phyloP scores from a whole-genome alignment of 106 monocot species.

The Phalaenopsis equestris region DNA sequence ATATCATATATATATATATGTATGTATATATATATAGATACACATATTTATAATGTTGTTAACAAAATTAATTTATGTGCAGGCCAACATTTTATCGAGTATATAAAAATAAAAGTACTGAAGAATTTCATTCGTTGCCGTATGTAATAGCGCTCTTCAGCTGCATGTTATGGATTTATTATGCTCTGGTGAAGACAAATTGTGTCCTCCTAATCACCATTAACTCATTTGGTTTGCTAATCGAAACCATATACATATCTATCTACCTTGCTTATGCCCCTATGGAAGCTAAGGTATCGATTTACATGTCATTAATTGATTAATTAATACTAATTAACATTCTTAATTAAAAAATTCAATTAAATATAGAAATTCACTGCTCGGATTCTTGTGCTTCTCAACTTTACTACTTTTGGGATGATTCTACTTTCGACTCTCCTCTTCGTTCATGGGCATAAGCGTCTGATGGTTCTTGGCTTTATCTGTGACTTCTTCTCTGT shows the following conservation, averaged over 20 bases:
- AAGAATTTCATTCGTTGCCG: conserved; percentile 53
- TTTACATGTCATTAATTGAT: neutral
- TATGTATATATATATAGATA: too few species aligned
- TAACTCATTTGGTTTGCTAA: conserved; percentile 50
- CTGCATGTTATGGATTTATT: conserved; percentile 64
- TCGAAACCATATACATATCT: conserved; percentile 54
- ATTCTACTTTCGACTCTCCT: conserved; percentile 38
- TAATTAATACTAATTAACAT: neutral
- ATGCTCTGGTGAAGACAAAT: conserved; percentile 37
- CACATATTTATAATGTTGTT: too few species aligned
- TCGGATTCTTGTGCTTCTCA: conserved; percentile 23
- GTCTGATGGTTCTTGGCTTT: conserved; percentile 33
- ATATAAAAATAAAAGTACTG: conserved; percentile 41
- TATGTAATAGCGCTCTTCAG: conserved; percentile 61
- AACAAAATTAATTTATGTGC: too few species aligned
- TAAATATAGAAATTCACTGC: conserved; percentile 1
- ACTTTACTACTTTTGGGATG: conserved; percentile 31
- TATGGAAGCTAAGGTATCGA: conserved; percentile 29
- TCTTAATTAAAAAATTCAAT: neutral
- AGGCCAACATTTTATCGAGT: conserved; percentile 61
- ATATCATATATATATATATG: too few species aligned
- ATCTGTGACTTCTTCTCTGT: conserved; percentile 44
- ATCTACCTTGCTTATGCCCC: conserved; percentile 51
- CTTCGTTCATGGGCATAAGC: conserved; percentile 9
- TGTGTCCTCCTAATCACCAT: conserved; percentile 61